Conservation (phyloP, 305 asterid species). For the Fraxinus sp. region DNA sequence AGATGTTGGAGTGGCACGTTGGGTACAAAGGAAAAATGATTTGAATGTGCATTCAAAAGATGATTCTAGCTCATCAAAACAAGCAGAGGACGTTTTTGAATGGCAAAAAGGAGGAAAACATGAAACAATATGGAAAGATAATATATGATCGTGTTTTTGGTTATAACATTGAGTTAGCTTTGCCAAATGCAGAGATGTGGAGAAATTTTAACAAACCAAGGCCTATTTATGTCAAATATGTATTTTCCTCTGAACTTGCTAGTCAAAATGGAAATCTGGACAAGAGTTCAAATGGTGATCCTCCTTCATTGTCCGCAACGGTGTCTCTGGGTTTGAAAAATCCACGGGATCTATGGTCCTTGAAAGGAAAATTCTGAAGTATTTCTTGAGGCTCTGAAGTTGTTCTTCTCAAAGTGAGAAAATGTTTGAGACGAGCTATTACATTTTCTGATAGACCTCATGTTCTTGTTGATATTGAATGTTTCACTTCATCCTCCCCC, state of each 20-base stretch:
- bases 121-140: constrained; percentile 77
- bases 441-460: constrained; percentile 1
- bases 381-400: constrained; percentile 75
- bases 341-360: constrained; percentile 91
- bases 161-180: constrained; percentile 79
- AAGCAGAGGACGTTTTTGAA: constrained; percentile 69
- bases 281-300: constrained; percentile 44
- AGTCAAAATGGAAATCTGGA: constrained; percentile 68
- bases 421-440: constrained; percentile 50
- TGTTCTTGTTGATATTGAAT: constrained; percentile 16
- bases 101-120: constrained; percentile 57
- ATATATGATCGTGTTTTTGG: constrained; percentile 96
- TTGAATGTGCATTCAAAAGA: constrained; percentile 78
- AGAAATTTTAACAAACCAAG: constrained; percentile 80
- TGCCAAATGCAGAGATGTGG: constrained; percentile 91
- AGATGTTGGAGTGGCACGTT: constrained; percentile 23
- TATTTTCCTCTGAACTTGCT: constrained; percentile 39
- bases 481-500: constrained; percentile 5
- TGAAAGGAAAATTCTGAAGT: constrained; percentile 72
- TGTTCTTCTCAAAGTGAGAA: constrained; percentile 62
- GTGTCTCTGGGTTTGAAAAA: constrained; percentile 72
- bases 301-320: constrained; percentile 72
- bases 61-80: constrained; percentile 68
- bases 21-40: constrained; percentile 92
- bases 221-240: constrained; percentile 76